phyloP scores from a whole-genome alignment of 2,329 filamentous ascomycete genomes.

The Tolypocladium inflatum region DNA sequence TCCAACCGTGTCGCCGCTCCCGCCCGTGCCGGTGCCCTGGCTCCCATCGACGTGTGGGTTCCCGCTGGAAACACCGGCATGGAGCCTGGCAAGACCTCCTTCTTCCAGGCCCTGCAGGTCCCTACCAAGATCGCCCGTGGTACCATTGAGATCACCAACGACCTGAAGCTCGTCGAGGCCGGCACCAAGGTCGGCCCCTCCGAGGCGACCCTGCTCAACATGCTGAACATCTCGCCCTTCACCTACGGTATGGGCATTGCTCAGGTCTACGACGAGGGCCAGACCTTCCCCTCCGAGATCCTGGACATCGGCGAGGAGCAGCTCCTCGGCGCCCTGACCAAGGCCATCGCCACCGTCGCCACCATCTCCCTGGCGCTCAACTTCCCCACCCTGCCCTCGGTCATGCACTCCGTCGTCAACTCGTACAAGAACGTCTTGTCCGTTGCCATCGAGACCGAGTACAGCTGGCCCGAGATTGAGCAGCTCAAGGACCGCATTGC shows the following conservation, averaged over 20 bases:
- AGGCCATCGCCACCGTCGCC: constrained; percentile 79
- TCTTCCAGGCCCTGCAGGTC: constrained; percentile 99
- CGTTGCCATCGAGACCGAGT: constrained; percentile 82
- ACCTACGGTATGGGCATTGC: constrained; percentile 95
- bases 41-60: constrained; percentile 86
- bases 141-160: constrained; percentile 99
- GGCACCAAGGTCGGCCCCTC: constrained; percentile 93
- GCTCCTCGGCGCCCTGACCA: constrained; percentile 74
- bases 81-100: constrained; percentile 99
- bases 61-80: constrained; percentile 99
- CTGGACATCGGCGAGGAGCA: constrained; percentile 93
- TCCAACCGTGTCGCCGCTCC: constrained; percentile 96
- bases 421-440: constrained; percentile 93
- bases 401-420: constrained; percentile 96
- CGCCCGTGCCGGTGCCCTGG: constrained; percentile 94
- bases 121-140: constrained; percentile 99
- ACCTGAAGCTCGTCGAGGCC: constrained; percentile 95
- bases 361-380: constrained; percentile 83
- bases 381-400: constrained; percentile 92
- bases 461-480: constrained; percentile 91
- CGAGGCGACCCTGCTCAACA: constrained; percentile 97
- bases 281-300: constrained; percentile 77
- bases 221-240: constrained; percentile 99
- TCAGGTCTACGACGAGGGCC: constrained; percentile 97
- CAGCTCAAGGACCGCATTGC: constrained; percentile 99